phyloP scores from a whole-genome alignment of 2,329 filamentous ascomycete species.

The Xylaria sp. region DNA sequence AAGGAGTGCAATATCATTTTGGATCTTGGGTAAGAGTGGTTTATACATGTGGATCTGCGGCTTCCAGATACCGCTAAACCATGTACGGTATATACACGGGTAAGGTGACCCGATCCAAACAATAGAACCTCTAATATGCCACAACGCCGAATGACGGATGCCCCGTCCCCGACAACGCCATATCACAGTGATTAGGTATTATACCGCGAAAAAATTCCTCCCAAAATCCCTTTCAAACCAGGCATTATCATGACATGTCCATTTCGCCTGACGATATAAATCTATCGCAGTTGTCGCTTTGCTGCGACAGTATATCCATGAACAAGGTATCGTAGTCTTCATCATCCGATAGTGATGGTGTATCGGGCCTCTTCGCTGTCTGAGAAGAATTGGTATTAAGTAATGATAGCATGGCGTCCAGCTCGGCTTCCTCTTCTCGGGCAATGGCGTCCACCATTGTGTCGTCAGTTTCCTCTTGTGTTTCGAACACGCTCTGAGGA shows the following conservation, averaged over 20 bases:
- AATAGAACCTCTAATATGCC: constrained; percentile 41
- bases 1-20: constrained; percentile 47
- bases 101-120: constrained; percentile 33
- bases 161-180: constrained; percentile 36
- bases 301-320: constrained; percentile 68
- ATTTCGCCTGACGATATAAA: constrained; percentile 54
- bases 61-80: constrained; percentile 16
- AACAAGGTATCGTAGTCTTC: constrained; percentile 73
- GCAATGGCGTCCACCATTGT: constrained; percentile 64
- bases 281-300: constrained; percentile 41
- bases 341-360: constrained; percentile 60
- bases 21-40: constrained; percentile 21
- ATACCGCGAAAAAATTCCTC: constrained; percentile 13
- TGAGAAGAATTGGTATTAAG: constrained; percentile 50
- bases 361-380: constrained; percentile 46
- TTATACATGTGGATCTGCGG: constrained; percentile 35
- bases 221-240: background rate
- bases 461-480: constrained; percentile 50
- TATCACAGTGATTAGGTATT: constrained; percentile 23
- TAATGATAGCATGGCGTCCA: constrained; percentile 66
- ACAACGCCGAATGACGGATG: constrained; percentile 40
- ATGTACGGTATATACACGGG: constrained; percentile 41
- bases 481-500: constrained; percentile 50
- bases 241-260: constrained; percentile 56
- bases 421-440: constrained; percentile 64